Conservation (phyloP, 1,139 yeast genomes). For the Sugiyamaella pinicola region DNA sequence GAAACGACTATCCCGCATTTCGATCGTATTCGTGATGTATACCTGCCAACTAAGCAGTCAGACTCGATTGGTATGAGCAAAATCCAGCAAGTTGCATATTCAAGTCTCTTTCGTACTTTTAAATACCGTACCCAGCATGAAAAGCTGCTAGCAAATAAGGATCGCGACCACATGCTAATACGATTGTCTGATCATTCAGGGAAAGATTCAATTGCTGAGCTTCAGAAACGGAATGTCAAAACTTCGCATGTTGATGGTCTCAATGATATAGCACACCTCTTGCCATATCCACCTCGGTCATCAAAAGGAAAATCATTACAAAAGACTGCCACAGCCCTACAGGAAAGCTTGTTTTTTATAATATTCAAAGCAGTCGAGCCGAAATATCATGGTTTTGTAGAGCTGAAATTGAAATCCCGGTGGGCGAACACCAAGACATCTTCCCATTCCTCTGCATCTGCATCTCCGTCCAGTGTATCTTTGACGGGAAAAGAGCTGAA, state of each 20-base stretch:
- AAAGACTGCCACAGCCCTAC: background rate
- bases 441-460: background rate
- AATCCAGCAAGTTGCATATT: slow-evolving; percentile 12
- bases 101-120: slow-evolving; percentile 11
- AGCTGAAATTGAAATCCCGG: slow-evolving; percentile 2
- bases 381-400: slow-evolving; percentile 8
- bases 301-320: background rate
- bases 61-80: background rate
- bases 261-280: background rate
- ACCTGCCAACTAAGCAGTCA: slow-evolving; percentile 1
- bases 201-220: background rate
- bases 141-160: background rate
- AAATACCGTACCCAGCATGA: slow-evolving; percentile 11
- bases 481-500: slow-evolving; percentile 12
- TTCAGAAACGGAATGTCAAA: background rate
- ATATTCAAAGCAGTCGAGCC: slow-evolving; percentile 4
- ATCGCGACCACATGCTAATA: background rate
- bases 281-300: slow-evolving; percentile 14
- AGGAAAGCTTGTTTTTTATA: slow-evolving; percentile 1
- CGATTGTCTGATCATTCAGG: slow-evolving; percentile 7
- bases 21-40: slow-evolving; percentile 14
- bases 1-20: slow-evolving; percentile 3
- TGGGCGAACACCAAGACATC: background rate
- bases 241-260: background rate
- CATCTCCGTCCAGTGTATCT: slow-evolving; percentile 1